Percentiles rank a stretch among this genome's conserved stretches.
Evolutionary conservation across 2,329 filamentous ascomycete species (phyloP).

Genomic region (Diaporthe citrichinensis): DNA sequence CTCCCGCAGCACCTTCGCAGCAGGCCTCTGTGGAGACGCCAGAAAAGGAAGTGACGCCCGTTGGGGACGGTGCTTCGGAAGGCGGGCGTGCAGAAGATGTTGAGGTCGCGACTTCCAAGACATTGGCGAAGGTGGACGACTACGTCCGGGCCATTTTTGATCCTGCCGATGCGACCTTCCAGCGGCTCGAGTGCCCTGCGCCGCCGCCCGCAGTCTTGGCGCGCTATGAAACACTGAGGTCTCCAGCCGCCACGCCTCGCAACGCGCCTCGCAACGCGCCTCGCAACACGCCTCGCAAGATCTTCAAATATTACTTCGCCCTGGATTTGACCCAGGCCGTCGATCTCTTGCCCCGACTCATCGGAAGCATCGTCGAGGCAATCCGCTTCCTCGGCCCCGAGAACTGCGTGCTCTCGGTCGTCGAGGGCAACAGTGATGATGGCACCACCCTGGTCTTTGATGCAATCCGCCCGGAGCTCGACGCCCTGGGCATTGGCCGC

Average conservation of each 20-base stretch:
- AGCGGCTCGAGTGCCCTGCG: constrained; percentile 36
- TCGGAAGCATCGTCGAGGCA: constrained; percentile 59
- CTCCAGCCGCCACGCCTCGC: background rate
- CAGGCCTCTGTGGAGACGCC: background rate
- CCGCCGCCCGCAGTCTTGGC: constrained; percentile 25
- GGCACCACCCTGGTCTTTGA: constrained; percentile 65
- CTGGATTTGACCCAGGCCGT: constrained; percentile 61
- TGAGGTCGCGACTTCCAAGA: background rate
- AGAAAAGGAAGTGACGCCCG: background rate
- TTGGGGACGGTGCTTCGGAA: background rate
- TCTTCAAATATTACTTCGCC: constrained; percentile 61
- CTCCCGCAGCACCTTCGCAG: background rate
- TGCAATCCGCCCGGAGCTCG: constrained; percentile 56
- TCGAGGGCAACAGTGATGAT: constrained; percentile 60
- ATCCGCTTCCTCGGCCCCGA: constrained; percentile 59
- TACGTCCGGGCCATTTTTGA: constrained; percentile 30
- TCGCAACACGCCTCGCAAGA: constrained; percentile 11
- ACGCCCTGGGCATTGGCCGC: constrained; percentile 56
- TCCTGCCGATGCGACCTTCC: constrained; percentile 29
- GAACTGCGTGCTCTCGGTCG: constrained; percentile 59
- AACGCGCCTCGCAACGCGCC: constrained; percentile 6
- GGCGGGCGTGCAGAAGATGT: background rate
- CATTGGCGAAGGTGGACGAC: constrained; percentile 9
- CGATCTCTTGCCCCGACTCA: constrained; percentile 59
- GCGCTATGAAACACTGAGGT: constrained; percentile 33